Base-by-base conservation (phyloP, 148 eudicot genomes). In the Salicornia ramosissima region DNA sequence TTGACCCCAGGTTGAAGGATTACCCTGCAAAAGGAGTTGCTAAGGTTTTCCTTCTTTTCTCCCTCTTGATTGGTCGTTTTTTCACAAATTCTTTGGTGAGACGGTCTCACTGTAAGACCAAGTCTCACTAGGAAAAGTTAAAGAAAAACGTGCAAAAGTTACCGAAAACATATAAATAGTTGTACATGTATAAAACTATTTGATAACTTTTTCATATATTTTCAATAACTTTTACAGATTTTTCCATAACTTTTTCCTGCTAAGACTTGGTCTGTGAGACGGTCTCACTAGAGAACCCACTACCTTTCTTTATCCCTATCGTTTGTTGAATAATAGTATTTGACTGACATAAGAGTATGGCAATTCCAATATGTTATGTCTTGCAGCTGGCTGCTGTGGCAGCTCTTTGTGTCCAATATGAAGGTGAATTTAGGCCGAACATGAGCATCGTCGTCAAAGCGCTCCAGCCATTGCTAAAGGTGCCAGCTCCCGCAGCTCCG, bases 371-470 rank as follows among this genome's bases (percentile, higher is more conserved):
- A 42, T 70, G 47, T 18, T n/a, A n/a, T n/a, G n/a, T n/a, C n/a
- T n/a, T 73, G 65, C 87, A 87, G 92, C 55, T 85, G 79, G 92
- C 92, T 13, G 89, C 92, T 42, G 87, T 87, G n/a, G 92, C 92
- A 49, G 92, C 92, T 7, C 82, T 87, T 14, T 87, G 92, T 43
- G 89, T 87, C 46, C 89, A 87, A 63, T 87, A 87, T 65, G 92
- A 87, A 72, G 77, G 87, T n/a, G 92, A 87, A 71, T 87, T 87
- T 36, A 77, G 91, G 82, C 91, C 91, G 39, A 87, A 87, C 71
- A 87, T 87, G 91, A 85, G 88, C 82, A 87, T 87, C 30, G 91
- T 87, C 36, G 91, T 87, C 25, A 87, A 87, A 76, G 91, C 91
- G 2, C 86, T 87, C 19, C 91, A 87, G 66, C 91, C 91, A 8